Percentiles rank a stretch among this genome's conserved stretches.
phyloP scores from a whole-genome alignment of 495 filamentous ascomycete genomes.

The Xylaria sp. region DNA sequence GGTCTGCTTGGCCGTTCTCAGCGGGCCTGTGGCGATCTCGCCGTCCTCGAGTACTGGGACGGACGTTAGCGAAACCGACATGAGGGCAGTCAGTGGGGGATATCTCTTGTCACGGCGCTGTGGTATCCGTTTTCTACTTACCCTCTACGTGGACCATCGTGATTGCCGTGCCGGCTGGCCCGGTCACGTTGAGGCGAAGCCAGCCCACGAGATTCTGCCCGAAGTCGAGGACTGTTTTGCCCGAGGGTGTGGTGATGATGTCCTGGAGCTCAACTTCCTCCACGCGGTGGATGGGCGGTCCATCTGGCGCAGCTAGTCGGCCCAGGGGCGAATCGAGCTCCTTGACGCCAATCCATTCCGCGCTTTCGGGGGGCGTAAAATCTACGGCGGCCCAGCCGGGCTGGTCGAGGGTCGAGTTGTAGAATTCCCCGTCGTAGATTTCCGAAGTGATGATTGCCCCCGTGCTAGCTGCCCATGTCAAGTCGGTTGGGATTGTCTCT shows the following conservation, averaged over 20 bases:
- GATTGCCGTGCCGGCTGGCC: slow-evolving; percentile 45
- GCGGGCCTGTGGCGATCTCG: slow-evolving; percentile 57
- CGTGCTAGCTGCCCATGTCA: slow-evolving; percentile 49
- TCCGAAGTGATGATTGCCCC: slow-evolving; percentile 55
- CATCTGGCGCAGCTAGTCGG: slow-evolving; percentile 47
- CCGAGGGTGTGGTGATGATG: slow-evolving; percentile 52
- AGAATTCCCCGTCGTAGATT: slow-evolving; percentile 62
- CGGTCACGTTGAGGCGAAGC: slow-evolving; percentile 46
- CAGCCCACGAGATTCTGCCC: slow-evolving; percentile 64
- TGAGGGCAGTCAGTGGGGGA: background rate
- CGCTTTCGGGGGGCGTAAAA: slow-evolving; percentile 36
- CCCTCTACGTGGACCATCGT: slow-evolving; percentile 56
- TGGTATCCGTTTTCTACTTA: too few relatives aligned
- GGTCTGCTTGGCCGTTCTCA: slow-evolving; percentile 53
- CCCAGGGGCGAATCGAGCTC: slow-evolving; percentile 35
- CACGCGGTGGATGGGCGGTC: slow-evolving; percentile 46
- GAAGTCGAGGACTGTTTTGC: slow-evolving; percentile 60
- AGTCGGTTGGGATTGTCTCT: slow-evolving; percentile 48
- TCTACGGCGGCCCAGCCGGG: slow-evolving; percentile 32
- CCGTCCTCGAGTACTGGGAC: slow-evolving; percentile 56
- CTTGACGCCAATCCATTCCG: slow-evolving; percentile 35
- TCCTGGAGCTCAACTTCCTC: slow-evolving; percentile 45
- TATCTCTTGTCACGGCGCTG: background rate
- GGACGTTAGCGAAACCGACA: background rate
- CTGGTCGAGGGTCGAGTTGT: slow-evolving; percentile 47